Conservation (phyloP, 768 basidiomycete species). For the Gyrodon lividus region DNA sequence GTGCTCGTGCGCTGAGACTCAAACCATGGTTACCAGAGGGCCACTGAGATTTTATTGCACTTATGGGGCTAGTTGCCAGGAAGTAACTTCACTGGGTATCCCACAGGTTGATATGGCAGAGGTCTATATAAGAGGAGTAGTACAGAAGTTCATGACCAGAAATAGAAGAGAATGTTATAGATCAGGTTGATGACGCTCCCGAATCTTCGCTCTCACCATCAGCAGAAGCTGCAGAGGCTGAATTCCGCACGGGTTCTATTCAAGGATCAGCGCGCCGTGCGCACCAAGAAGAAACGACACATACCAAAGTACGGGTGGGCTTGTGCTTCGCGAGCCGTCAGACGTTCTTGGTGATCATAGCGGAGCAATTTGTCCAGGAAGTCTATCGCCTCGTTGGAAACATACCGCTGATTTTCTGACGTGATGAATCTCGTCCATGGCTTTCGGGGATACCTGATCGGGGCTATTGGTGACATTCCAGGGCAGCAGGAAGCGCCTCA, state of each 20-base stretch:
- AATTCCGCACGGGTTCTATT: conserved; percentile 67
- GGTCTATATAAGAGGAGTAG: conserved; percentile 35
- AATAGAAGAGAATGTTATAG: conserved; percentile 24
- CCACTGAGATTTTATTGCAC: conserved; percentile 18
- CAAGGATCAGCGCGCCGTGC: conserved; percentile 17
- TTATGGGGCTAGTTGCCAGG: conserved; percentile 16
- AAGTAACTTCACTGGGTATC: conserved; percentile 20
- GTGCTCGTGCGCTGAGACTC: not conserved
- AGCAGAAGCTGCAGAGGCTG: conserved; percentile 39
- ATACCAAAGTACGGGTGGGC: conserved; percentile 89
- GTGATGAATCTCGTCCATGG: conserved; percentile 96
- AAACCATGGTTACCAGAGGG: not conserved
- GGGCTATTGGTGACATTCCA: conserved; percentile 5
- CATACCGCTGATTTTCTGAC: conserved; percentile 92
- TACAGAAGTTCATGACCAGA: conserved; percentile 30
- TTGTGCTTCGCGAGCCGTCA: conserved; percentile 93
- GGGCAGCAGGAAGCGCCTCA: conserved; percentile 26
- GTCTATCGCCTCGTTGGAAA: conserved; percentile 96
- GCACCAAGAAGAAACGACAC: conserved; percentile 17
- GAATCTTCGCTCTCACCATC: conserved; percentile 64
- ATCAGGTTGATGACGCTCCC: conserved; percentile 34
- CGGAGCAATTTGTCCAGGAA: conserved; percentile 92
- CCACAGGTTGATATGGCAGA: conserved; percentile 21
- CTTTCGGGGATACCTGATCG: conserved; percentile 79
- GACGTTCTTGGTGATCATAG: conserved; percentile 95